A percentile compares a stretch with the other conserved stretches of the same genome.
Evolutionary conservation across 1,284 basidiomycete species (phyloP).

Genomic region (Leccinum ponderosum): DNA sequence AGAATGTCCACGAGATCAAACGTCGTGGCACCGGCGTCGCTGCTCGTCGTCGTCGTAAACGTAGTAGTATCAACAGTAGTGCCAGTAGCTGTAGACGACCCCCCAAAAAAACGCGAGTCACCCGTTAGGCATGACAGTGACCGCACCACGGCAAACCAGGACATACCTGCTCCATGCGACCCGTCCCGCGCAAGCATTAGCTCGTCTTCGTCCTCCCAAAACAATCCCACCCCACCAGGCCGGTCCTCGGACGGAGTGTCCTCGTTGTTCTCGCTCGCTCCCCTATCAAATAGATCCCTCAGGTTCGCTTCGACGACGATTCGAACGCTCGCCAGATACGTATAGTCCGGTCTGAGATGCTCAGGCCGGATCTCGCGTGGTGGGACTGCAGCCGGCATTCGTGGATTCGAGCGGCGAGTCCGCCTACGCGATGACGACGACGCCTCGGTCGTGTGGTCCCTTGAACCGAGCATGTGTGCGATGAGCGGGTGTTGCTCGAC

Average conservation of each 20-base stretch:
- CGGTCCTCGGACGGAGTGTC: background rate
- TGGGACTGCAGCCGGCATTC: conserved; percentile 3
- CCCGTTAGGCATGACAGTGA: background rate
- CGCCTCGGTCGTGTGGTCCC: background rate
- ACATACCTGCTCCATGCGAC: conserved; percentile 6
- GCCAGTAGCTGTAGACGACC: background rate
- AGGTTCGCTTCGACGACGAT: conserved; percentile 42
- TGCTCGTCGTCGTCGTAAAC: background rate
- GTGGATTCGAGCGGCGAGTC: conserved; percentile 17
- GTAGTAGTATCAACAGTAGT: background rate
- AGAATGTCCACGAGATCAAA: conserved; percentile 28
- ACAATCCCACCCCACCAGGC: conserved; percentile 20
- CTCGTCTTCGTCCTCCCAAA: conserved; percentile 30
- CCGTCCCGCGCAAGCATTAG: conserved; percentile 5
- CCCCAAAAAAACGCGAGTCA: background rate
- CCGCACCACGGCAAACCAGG: background rate
- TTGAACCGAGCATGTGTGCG: conserved; percentile 6
- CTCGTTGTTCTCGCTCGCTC: background rate
- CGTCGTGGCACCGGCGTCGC: background rate
- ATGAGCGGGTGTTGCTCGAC: conserved; percentile 15
- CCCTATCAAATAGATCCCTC: conserved; percentile 23
- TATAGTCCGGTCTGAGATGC: conserved; percentile 42
- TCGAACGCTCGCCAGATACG: conserved; percentile 39
- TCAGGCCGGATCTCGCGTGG: conserved; percentile 28
- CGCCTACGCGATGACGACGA: conserved; percentile 3